These are phyloP conservation scores for Scleroderma citrinum DNA, from an alignment of 768 basidiomycete genomes.

Conservation along the genomic window DNA sequence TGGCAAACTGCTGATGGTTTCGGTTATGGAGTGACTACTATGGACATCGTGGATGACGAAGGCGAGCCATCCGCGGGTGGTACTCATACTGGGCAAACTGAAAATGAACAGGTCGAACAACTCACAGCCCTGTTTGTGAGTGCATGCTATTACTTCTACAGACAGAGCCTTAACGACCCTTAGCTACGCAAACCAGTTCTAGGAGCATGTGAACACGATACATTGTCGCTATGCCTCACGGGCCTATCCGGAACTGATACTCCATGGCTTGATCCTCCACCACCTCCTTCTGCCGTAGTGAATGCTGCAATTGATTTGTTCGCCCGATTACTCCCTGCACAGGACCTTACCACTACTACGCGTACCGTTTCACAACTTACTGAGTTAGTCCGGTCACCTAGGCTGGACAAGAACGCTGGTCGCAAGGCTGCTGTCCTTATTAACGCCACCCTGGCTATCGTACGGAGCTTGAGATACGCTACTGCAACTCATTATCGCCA, in stretches of 20 bases:
- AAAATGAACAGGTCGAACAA: conserved; percentile 76
- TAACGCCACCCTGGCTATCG: conserved; percentile 72
- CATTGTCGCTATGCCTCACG: conserved; percentile 61
- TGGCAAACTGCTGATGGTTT: conserved; percentile 89
- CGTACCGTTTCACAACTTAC: conserved; percentile 54
- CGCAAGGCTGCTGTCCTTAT: conserved; percentile 78
- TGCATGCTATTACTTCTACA: not conserved
- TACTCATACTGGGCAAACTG: conserved; percentile 38
- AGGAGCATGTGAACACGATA: conserved; percentile 83
- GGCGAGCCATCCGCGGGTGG: conserved; percentile 19
- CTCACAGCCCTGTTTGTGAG: conserved; percentile 73
- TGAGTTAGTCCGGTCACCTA: conserved; percentile 64
- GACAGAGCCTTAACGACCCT: not conserved
- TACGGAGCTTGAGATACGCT: conserved; percentile 59
- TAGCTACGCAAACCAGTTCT: conserved; percentile 63
- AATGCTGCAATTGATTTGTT: conserved; percentile 90
- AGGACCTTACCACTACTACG: conserved; percentile 56
- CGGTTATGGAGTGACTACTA: conserved; percentile 82
- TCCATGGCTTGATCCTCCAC: conserved; percentile 53
- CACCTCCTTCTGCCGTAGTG: conserved; percentile 76
- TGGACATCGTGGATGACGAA: conserved; percentile 47
- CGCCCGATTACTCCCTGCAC: conserved; percentile 67
- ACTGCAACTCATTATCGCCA: conserved; percentile 49
- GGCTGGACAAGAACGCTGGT: conserved; percentile 82
- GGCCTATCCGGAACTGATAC: conserved; percentile 40